Conservation (phyloP, 2,329 filamentous ascomycete genomes). For the Monosporascus sp. region DNA sequence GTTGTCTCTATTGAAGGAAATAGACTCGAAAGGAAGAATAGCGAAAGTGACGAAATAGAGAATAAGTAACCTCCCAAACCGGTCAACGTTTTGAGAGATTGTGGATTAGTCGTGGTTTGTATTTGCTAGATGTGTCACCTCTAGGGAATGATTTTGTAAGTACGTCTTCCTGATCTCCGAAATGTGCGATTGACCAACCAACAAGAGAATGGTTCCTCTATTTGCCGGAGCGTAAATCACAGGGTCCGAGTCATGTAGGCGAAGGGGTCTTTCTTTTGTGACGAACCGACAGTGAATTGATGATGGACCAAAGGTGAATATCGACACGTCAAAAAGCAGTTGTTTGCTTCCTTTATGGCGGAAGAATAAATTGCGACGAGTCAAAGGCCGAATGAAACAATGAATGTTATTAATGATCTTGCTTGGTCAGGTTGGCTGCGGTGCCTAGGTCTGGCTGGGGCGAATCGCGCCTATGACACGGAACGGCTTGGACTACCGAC, state of each 20-base stretch:
- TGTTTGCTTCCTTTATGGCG: not conserved
- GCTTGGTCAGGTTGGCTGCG: too few species aligned
- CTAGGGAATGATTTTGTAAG: conserved; percentile 7
- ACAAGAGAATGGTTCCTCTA: conserved; percentile 6
- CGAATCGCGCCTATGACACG: too few species aligned
- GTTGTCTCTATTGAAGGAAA: conserved; percentile 1
- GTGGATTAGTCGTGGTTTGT: conserved; percentile 3
- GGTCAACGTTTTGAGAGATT: conserved; percentile 24
- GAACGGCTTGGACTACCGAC: too few species aligned
- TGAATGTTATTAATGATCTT: too few species aligned
- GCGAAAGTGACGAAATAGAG: conserved; percentile 6
- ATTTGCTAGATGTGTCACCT: conserved; percentile 7
- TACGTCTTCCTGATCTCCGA: conserved; percentile 5
- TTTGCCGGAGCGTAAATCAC: not conserved
- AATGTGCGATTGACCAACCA: conserved; percentile 5
- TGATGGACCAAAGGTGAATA: not conserved
- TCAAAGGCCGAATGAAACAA: not conserved
- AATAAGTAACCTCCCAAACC: conserved; percentile 16
- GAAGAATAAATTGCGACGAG: not conserved
- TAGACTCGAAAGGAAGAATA: conserved; percentile 9
- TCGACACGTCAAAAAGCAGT: not conserved
- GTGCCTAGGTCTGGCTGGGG: too few species aligned
- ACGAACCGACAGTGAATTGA: not conserved
- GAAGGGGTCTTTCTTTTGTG: not conserved
- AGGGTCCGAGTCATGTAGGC: not conserved